phyloP scores from a whole-genome alignment of 2,329 filamentous ascomycete genomes.

The Xylaria digitata region DNA sequence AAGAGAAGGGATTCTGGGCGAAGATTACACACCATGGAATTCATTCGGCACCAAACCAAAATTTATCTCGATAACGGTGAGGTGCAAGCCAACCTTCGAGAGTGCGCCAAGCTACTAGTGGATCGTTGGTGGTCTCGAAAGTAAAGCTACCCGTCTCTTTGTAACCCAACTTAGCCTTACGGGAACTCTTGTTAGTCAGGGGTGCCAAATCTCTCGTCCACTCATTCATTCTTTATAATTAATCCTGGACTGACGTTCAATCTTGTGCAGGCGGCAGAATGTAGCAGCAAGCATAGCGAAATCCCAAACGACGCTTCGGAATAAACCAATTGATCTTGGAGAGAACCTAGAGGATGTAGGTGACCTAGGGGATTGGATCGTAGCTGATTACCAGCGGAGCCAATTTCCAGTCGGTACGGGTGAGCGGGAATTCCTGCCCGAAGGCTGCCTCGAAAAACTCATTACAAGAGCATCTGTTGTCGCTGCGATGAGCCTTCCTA shows the following conservation, averaged over 20 bases:
- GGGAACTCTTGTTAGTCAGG: neutral
- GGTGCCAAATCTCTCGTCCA: neutral
- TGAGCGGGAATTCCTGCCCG: conserved; percentile 2
- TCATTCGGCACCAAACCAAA: conserved; percentile 2
- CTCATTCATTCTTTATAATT: neutral
- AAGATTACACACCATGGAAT: conserved; percentile 5
- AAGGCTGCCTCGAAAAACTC: conserved; percentile 3
- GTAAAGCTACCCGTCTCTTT: neutral
- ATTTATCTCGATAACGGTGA: neutral
- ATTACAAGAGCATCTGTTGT: conserved; percentile 13
- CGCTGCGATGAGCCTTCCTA: neutral
- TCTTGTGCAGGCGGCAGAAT: neutral
- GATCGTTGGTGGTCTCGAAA: conserved; percentile 13
- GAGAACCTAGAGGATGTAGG: neutral
- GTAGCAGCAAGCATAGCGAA: neutral
- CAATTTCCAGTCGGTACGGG: neutral
- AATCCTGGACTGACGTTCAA: neutral
- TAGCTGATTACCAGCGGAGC: neutral
- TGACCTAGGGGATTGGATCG: neutral
- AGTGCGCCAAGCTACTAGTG: conserved; percentile 1
- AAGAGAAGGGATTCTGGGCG: neutral
- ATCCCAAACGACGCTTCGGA: neutral
- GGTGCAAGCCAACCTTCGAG: neutral
- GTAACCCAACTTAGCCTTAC: neutral
- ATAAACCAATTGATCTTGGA: neutral